phyloP scores from a whole-genome alignment of 257 asterid species.

The Cordia subcordata region DNA sequence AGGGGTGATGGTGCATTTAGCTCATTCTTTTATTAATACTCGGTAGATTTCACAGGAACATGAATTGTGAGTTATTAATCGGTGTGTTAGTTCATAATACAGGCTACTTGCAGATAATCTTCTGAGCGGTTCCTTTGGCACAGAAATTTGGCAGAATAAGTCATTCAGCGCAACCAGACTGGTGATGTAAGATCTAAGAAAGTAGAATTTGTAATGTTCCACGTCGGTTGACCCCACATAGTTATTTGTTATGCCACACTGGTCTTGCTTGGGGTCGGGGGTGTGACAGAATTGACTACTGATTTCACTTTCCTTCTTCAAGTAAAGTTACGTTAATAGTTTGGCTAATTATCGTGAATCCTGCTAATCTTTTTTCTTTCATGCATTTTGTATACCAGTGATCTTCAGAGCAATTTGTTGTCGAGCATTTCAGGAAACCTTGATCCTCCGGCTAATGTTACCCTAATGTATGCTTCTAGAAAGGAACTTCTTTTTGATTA shows the following conservation, averaged over 20 bases:
- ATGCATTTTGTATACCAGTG: slow-evolving; percentile 20
- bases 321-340: neutral
- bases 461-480: slow-evolving; percentile 28
- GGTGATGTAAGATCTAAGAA: slow-evolving; percentile 25
- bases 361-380: slow-evolving; percentile 13
- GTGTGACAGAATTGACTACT: neutral
- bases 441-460: slow-evolving; percentile 39
- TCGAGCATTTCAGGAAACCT: slow-evolving; percentile 31
- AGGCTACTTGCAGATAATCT: slow-evolving; percentile 41
- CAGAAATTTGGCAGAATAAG: slow-evolving; percentile 34
- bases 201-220: no score
- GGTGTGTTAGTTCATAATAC: slow-evolving; percentile 4
- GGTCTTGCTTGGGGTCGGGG: no score
- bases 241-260: no score
- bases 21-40: no score
- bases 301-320: neutral
- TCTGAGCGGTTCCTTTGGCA: slow-evolving; percentile 33
- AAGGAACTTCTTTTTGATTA: neutral
- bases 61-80: neutral
- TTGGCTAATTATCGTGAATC: neutral
- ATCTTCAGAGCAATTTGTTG: slow-evolving; percentile 34
- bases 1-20: no score
- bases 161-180: slow-evolving; percentile 29
- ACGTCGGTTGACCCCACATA: no score
- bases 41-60: neutral